Conservation (phyloP, 352 stramenopile species). For the Phytophthora pistaciae region DNA sequence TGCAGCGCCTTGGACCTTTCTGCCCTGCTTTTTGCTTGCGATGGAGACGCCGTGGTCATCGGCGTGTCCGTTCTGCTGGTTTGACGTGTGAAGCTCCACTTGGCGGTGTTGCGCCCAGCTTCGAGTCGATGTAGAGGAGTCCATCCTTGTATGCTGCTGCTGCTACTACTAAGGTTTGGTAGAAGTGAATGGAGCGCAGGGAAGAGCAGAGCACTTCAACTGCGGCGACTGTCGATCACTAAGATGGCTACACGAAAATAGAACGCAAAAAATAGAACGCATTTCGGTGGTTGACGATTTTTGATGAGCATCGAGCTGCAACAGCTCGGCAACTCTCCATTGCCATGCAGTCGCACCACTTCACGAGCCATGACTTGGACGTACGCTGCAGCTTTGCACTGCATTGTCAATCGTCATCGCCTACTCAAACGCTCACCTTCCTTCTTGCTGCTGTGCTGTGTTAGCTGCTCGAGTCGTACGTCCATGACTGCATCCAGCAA, state of each 20-base stretch:
- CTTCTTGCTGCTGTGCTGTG: not conserved
- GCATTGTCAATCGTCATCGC: not conserved
- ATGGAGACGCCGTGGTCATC: not conserved
- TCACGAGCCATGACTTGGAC: conserved; percentile 57
- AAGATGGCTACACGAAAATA: conserved; percentile 35
- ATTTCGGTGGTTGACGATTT: conserved; percentile 17
- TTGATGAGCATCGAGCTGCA: conserved; percentile 6
- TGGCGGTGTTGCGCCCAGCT: conserved; percentile 9
- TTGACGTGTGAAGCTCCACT: conserved; percentile 9
- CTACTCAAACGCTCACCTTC: not conserved
- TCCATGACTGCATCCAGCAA: conserved; percentile 60
- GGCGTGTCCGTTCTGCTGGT: conserved; percentile 19
- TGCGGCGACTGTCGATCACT: conserved; percentile 8
- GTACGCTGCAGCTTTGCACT: conserved; percentile 19
- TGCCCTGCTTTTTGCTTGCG: conserved; percentile 12
- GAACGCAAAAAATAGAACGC: conserved; percentile 34
- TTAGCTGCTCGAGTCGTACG: conserved; percentile 66
- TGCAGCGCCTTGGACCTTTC: not conserved
- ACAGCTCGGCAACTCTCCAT: not conserved
- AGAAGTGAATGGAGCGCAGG: conserved; percentile 5
- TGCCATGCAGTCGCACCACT: conserved; percentile 50
- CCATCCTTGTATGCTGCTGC: conserved; percentile 10
- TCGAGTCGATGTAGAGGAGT: not conserved
- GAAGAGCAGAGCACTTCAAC: conserved; percentile 14
- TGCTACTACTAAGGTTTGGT: conserved; percentile 2